Evolutionary conservation across 116 monocot species (phyloP).

Genomic region (Zostera marina): DNA sequence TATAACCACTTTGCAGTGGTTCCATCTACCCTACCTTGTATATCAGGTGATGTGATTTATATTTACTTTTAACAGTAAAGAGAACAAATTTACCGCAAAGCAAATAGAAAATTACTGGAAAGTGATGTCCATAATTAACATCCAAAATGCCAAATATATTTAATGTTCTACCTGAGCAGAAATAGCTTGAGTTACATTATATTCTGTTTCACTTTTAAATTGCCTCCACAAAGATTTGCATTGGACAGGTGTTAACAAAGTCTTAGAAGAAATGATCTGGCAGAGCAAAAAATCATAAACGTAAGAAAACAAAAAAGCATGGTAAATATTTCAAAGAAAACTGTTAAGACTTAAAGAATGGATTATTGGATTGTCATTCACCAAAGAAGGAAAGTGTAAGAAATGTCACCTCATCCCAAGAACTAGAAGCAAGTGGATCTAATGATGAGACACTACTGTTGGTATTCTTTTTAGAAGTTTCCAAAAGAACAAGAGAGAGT

Average conservation of each 20-base stretch:
- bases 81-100: too few relatives aligned
- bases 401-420: constrained; percentile 70
- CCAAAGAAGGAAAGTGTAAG: background rate
- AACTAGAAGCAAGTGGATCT: constrained; percentile 81
- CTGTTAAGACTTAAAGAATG: background rate
- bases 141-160: background rate
- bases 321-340: background rate
- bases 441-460: constrained; percentile 37
- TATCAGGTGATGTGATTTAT: too few relatives aligned
- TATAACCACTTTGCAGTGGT: too few relatives aligned
- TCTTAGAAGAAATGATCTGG: constrained; percentile 39
- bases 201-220: constrained; percentile 79
- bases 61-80: too few relatives aligned
- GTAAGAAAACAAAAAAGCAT: background rate
- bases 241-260: constrained; percentile 80
- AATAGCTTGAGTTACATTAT: constrained; percentile 66
- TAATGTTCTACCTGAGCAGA: constrained; percentile 39
- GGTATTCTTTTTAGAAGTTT: constrained; percentile 12
- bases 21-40: too few relatives aligned
- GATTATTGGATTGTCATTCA: background rate
- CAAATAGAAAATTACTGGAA: too few relatives aligned
- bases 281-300: constrained; percentile 1
- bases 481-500: constrained; percentile 51
- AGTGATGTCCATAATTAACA: too few relatives aligned
- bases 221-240: constrained; percentile 94